Percentiles rank a stretch among this genome's conserved stretches.
Conservation (phyloP, 2,329 filamentous ascomycete genomes). For the Cladosporium austrohemisphaericum region DNA sequence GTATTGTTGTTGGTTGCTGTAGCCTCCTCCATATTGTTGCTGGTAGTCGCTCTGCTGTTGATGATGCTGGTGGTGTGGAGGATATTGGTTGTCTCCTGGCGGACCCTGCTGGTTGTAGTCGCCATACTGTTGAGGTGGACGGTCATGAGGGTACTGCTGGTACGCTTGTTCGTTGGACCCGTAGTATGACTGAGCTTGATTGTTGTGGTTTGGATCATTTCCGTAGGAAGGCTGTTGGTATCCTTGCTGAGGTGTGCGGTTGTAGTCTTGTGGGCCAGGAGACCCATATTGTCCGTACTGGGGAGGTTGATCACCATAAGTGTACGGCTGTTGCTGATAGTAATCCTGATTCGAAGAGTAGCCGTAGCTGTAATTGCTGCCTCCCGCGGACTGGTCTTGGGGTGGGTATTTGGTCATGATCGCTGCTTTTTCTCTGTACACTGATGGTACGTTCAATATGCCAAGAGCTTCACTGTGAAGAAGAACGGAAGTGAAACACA, state of each 20-base stretch:
- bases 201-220: slow-evolving; percentile 14
- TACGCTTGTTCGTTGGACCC: slow-evolving; percentile 28
- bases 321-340: slow-evolving; percentile 5
- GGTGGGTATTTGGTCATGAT: slow-evolving; percentile 21
- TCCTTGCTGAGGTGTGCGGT: slow-evolving; percentile 9
- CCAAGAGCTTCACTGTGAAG: too few relatives aligned
- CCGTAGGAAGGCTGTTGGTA: slow-evolving; percentile 20
- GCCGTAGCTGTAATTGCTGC: slow-evolving; percentile 17
- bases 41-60: slow-evolving; percentile 20
- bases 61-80: slow-evolving; percentile 8
- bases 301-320: slow-evolving; percentile 11
- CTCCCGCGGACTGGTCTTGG: slow-evolving; percentile 6
- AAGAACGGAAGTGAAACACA: too few relatives aligned
- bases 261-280: slow-evolving; percentile 15
- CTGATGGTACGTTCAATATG: too few relatives aligned
- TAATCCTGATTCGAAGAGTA: slow-evolving; percentile 14
- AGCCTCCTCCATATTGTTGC: slow-evolving; percentile 17
- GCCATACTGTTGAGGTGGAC: slow-evolving; percentile 17
- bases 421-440: too few relatives aligned
- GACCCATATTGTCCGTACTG: slow-evolving; percentile 18
- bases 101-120: slow-evolving; percentile 8
- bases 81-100: neutral
- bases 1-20: slow-evolving; percentile 22
- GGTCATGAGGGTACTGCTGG: slow-evolving; percentile 25
- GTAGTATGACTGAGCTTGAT: slow-evolving; percentile 29